phyloP scores from a whole-genome alignment of 2,329 filamentous ascomycete species.

The Thelonectria olida region DNA sequence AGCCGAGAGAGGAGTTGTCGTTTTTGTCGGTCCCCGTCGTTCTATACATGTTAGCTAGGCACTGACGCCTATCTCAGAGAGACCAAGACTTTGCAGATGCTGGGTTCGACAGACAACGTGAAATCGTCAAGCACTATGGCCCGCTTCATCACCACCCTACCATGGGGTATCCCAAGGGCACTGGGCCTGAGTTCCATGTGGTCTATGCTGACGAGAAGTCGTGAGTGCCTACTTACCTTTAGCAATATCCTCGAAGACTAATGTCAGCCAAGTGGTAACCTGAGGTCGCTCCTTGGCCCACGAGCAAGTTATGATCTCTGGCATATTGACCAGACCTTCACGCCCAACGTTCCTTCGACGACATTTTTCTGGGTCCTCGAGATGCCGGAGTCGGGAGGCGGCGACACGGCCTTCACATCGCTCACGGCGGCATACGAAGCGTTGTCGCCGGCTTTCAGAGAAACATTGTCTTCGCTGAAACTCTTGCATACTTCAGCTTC shows the following conservation, averaged over 20 bases:
- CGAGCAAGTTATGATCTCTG: constrained; percentile 43
- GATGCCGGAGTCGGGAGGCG: constrained; percentile 35
- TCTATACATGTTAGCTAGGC: background rate
- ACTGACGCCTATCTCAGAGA: constrained; percentile 28
- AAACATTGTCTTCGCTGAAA: constrained; percentile 14
- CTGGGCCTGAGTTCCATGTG: constrained; percentile 44
- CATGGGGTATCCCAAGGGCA: constrained; percentile 44
- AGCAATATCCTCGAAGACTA: background rate
- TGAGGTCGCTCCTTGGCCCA: constrained; percentile 40
- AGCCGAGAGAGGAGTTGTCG: constrained; percentile 43
- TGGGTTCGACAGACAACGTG: constrained; percentile 42
- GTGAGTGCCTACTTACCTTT: constrained; percentile 26
- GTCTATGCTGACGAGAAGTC: constrained; percentile 45
- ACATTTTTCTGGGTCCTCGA: constrained; percentile 48
- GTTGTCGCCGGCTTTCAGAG: constrained; percentile 39
- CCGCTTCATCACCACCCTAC: constrained; percentile 44
- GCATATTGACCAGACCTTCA: constrained; percentile 47
- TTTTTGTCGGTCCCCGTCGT: constrained; percentile 38
- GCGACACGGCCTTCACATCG: constrained; percentile 44
- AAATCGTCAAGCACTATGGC: constrained; percentile 43
- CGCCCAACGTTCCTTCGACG: constrained; percentile 42
- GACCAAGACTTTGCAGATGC: constrained; percentile 45
- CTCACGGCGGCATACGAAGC: constrained; percentile 43
- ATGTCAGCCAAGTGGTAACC: constrained; percentile 31
- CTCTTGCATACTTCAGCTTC: constrained; percentile 40